These are phyloP conservation scores for Gnomoniopsis smithogilvyi DNA, from an alignment of 2,329 filamentous ascomycete species.

Conservation along the genomic window DNA sequence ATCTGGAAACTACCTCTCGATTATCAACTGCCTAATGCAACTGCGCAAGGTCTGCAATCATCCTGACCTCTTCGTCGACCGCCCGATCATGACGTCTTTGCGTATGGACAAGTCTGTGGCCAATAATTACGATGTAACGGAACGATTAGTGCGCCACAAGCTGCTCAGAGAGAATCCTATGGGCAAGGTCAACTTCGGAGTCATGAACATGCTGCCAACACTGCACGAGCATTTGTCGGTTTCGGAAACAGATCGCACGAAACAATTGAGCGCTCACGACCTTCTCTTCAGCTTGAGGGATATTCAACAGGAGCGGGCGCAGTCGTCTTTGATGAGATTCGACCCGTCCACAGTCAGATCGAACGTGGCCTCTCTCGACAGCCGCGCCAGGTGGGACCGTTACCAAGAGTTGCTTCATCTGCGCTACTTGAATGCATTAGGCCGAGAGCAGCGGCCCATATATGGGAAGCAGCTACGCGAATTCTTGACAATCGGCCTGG, in stretches of 20 bases:
- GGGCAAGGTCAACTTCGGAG: slow-evolving; percentile 65
- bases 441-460: slow-evolving; percentile 75
- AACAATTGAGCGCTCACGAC: slow-evolving; percentile 67
- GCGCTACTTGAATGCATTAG: slow-evolving; percentile 76
- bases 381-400: slow-evolving; percentile 62
- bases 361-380: slow-evolving; percentile 70
- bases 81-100: slow-evolving; percentile 95
- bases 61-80: slow-evolving; percentile 92
- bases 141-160: slow-evolving; percentile 64
- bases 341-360: slow-evolving; percentile 67
- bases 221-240: slow-evolving; percentile 64
- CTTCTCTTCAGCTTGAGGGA: slow-evolving; percentile 69
- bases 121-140: slow-evolving; percentile 70
- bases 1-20: slow-evolving; percentile 93
- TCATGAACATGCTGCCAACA: slow-evolving; percentile 75
- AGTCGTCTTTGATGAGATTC: slow-evolving; percentile 50
- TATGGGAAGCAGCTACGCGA: slow-evolving; percentile 81
- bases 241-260: slow-evolving; percentile 50
- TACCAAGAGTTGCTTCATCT: slow-evolving; percentile 79
- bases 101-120: slow-evolving; percentile 80
- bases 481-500: slow-evolving; percentile 62
- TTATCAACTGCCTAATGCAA: slow-evolving; percentile 98
- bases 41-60: slow-evolving; percentile 98
- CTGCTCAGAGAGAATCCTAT: slow-evolving; percentile 62
- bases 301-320: slow-evolving; percentile 61